Conservation (phyloP, 768 basidiomycete genomes). For the Gloeostereum incarnatum region DNA sequence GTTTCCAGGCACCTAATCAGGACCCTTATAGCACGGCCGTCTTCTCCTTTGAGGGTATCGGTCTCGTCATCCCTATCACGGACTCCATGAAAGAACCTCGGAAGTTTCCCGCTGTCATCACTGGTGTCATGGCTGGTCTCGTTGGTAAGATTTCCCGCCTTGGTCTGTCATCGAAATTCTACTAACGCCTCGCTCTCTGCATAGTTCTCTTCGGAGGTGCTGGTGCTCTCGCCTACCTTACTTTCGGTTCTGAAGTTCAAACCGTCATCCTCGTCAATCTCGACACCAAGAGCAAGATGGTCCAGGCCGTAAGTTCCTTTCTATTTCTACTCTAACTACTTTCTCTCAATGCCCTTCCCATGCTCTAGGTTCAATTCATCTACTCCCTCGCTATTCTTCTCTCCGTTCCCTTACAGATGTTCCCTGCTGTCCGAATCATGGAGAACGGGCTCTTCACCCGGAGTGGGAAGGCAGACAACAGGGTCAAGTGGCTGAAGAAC, state of each 20-base stretch:
- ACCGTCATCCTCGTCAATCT: conserved; percentile 95
- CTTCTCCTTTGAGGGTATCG: conserved; percentile 97
- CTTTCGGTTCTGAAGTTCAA: conserved; percentile 82
- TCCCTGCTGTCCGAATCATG: conserved; percentile 95
- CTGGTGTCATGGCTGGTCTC: conserved; percentile 87
- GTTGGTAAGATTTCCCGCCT: conserved; percentile 34
- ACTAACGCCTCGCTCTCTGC: no score
- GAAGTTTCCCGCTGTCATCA: conserved; percentile 83
- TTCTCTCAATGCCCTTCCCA: conserved; percentile 1
- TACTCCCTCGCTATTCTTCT: conserved; percentile 91
- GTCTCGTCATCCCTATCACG: conserved; percentile 87
- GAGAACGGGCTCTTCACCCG: conserved; percentile 90
- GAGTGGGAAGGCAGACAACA: conserved; percentile 72
- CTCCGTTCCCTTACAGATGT: conserved; percentile 90
- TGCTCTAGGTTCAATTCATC: conserved; percentile 61
- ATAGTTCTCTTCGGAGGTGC: conserved; percentile 81
- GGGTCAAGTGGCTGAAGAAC: conserved; percentile 97
- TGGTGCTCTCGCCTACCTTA: conserved; percentile 77
- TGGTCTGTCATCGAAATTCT: not conserved
- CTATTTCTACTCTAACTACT: conserved; percentile 1
- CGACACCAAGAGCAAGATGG: conserved; percentile 72
- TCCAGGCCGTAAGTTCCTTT: conserved; percentile 62
- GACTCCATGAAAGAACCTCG: conserved; percentile 95
- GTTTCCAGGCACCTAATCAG: conserved; percentile 2
- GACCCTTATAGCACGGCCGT: conserved; percentile 70